These are phyloP conservation scores for Litchi chinensis DNA, from an alignment of 345 rosid species.

Conservation along the genomic window DNA sequence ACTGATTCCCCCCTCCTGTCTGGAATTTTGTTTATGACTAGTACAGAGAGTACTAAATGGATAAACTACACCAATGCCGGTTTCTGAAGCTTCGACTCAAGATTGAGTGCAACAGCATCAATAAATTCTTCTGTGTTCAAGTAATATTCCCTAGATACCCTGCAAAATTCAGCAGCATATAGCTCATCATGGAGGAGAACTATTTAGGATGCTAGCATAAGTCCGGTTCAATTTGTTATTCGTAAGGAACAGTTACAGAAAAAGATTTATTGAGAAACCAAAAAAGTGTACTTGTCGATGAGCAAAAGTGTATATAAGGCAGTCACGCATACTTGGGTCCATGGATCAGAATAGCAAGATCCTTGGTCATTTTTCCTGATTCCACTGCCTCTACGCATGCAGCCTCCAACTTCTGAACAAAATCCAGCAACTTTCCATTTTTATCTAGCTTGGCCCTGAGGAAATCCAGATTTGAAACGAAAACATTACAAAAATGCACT, in stretches of 20 bases:
- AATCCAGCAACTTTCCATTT: slow-evolving; percentile 68
- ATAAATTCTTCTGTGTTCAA: slow-evolving; percentile 87
- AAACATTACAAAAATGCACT: not conserved
- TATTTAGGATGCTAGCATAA: too few species aligned
- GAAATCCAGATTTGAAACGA: not conserved
- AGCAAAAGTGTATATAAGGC: not conserved
- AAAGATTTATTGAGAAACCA: not conserved
- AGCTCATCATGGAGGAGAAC: not conserved
- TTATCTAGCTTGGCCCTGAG: slow-evolving; percentile 89
- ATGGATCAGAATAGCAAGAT: slow-evolving; percentile 81
- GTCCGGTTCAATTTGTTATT: not conserved
- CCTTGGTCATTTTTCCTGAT: slow-evolving; percentile 94
- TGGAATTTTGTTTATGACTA: not conserved
- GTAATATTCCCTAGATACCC: slow-evolving; percentile 74
- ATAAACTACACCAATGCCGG: slow-evolving; percentile 38
- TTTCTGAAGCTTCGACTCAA: slow-evolving; percentile 52
- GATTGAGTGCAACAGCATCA: slow-evolving; percentile 69
- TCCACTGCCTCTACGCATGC: slow-evolving; percentile 88
- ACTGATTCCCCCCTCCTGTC: not conserved
- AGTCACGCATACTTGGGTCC: slow-evolving; percentile 68
- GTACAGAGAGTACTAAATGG: not conserved
- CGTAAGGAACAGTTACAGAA: not conserved
- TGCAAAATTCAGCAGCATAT: slow-evolving; percentile 31
- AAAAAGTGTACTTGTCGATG: not conserved
- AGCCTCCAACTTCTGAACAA: slow-evolving; percentile 80